phyloP scores from a whole-genome alignment of 2,329 filamentous ascomycete species.

The Fusarium transvaalense region DNA sequence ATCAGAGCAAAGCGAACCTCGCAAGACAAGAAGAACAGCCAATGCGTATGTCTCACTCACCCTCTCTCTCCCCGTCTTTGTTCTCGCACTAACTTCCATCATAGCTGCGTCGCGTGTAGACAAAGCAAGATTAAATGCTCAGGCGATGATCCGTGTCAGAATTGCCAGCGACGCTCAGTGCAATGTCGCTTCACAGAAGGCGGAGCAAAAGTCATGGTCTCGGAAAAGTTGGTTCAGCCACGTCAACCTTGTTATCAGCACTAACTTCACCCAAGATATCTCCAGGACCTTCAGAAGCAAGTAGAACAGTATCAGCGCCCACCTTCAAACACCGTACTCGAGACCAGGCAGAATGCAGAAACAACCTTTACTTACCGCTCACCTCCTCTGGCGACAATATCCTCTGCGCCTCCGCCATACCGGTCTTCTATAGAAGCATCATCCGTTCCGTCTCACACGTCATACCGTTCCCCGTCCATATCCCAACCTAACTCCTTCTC shows the following conservation, averaged over 20 bases:
- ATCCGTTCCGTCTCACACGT: constrained; percentile 7
- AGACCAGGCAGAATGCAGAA: not conserved
- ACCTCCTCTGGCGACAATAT: constrained; percentile 14
- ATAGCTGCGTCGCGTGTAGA: constrained; percentile 51
- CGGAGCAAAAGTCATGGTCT: constrained; percentile 49
- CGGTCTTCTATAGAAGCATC: constrained; percentile 25
- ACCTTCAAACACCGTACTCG: constrained; percentile 13
- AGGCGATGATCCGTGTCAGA: constrained; percentile 51
- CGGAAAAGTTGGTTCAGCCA: constrained; percentile 48
- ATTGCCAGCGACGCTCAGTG: constrained; percentile 49
- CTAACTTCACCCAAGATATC: constrained; percentile 40
- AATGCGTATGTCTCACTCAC: constrained; percentile 41
- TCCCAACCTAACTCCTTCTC: constrained; percentile 14
- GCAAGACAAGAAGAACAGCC: constrained; percentile 46
- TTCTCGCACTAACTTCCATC: not conserved
- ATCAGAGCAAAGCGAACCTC: constrained; percentile 27
- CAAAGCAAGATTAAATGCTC: constrained; percentile 55
- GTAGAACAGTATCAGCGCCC: constrained; percentile 36
- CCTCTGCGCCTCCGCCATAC: constrained; percentile 34
- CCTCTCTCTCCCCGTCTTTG: not conserved
- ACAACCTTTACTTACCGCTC: constrained; percentile 22
- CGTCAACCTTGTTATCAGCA: not conserved
- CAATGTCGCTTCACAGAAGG: constrained; percentile 51
- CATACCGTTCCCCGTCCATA: constrained; percentile 28
- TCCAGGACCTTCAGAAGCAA: constrained; percentile 44